phyloP scores from a whole-genome alignment of 176 grass and related monocot genomes.

The Aegilops speltoides region DNA sequence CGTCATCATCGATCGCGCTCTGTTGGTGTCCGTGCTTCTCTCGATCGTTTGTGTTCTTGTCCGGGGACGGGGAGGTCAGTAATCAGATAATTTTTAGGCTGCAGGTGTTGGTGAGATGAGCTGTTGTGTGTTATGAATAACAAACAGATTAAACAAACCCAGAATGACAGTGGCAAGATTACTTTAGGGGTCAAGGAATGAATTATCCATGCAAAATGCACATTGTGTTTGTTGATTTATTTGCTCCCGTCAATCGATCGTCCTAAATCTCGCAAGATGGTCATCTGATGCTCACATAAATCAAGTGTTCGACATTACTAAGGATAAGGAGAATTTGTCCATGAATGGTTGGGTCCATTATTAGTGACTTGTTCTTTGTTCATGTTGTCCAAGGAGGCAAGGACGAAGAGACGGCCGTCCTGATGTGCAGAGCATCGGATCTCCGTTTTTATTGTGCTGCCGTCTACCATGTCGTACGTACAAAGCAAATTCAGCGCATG shows the following conservation, averaged over 20 bases:
- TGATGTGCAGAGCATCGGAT: not conserved
- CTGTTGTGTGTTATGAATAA: constrained; percentile 34
- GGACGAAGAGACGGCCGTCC: not conserved
- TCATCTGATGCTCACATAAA: not conserved
- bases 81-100: constrained; percentile 32
- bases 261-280: not conserved
- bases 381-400: not conserved
- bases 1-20: not conserved
- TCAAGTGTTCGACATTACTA: not conserved
- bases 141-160: not conserved
- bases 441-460: not conserved
- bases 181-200: not conserved
- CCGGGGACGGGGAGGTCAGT: not conserved
- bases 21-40: not conserved
- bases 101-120: constrained; percentile 16
- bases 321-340: not conserved
- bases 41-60: not conserved
- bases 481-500: not conserved
- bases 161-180: not conserved
- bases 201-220: not conserved
- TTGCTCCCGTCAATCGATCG: not conserved
- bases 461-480: not conserved
- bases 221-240: not conserved
- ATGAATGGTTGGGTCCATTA: not conserved
- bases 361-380: not conserved